Base-by-base conservation (phyloP, 129 eudicot species). In the Saposhnikovia divaricata region DNA sequence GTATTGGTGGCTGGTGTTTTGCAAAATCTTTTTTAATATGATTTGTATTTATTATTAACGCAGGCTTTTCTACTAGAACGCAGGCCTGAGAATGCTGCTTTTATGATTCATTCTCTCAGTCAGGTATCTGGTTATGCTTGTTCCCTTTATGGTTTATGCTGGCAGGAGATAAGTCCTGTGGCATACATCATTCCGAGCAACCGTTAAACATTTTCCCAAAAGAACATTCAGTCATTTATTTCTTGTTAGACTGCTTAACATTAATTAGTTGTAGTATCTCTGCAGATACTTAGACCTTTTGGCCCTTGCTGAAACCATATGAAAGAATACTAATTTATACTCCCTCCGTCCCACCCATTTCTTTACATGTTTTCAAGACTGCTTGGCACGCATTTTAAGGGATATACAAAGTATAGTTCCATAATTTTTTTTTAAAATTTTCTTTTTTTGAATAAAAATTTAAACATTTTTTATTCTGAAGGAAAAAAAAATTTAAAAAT, bases 1-100 rank as follows among this genome's bases (percentile, higher is more conserved):
- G 15, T 44, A 19, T 23, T 9, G 0, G 37, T 44, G 19, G 18
- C 55, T 74, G 25, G 51, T 72, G 48, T 39, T 9, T 19, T 42
- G 31, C 34, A 5, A 45, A 21, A 1, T 18, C 16, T 13, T 74
- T 2, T 6, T 4, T 27, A 21, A 74, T 27, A 18, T 13, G n/a
- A 43, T 45, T n/a, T 45, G 59, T 28, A 18, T 75, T 59, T 14
- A 28, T 18, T 43, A 59, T 76, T 48, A 75, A 68, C 78, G 77
- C 90, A 94, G 96, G 99, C 97, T 69, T 83, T 85, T 80, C 85
- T 96, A 63, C 95, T 92, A 55, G 98, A 96, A 74, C 87, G 78
- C 47, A 92, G 92, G 76, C 99, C 98, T 9, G 89, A 88, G 28
- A 81, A 82, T 82, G 93, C 98, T 81, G 97, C 96, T 83, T 81